Conservation (phyloP, 768 basidiomycete species). For the Lentinula sp. region DNA sequence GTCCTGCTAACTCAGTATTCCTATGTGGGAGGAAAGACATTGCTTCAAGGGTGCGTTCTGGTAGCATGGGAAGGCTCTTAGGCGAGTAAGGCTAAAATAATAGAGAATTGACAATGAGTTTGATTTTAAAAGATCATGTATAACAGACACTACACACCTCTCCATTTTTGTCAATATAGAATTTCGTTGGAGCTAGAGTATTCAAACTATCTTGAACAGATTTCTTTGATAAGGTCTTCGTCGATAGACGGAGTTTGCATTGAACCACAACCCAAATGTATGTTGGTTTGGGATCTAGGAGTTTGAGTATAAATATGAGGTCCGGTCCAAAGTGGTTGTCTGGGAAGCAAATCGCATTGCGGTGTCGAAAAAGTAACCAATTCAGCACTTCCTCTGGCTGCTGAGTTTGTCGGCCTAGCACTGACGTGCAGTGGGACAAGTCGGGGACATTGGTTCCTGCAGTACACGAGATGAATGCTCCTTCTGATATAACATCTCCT, state of each 20-base stretch:
- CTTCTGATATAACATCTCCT: constrained; percentile 18
- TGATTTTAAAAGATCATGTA: background rate
- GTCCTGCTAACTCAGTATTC: background rate
- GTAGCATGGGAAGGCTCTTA: background rate
- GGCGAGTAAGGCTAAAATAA: background rate
- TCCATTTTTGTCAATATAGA: background rate
- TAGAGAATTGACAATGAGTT: background rate
- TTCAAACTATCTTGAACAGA: background rate
- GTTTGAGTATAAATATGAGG: constrained; percentile 30
- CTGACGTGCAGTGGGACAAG: constrained; percentile 27
- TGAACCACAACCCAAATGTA: constrained; percentile 50
- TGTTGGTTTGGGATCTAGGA: constrained; percentile 21
- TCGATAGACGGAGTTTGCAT: constrained; percentile 25
- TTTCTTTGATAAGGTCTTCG: background rate
- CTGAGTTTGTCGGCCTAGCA: constrained; percentile 32
- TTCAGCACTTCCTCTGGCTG: constrained; percentile 22
- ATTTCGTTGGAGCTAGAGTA: background rate
- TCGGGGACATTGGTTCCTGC: constrained; percentile 21
- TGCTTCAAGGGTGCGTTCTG: background rate
- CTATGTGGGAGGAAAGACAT: background rate
- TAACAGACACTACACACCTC: background rate
- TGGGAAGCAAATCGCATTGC: constrained; percentile 35
- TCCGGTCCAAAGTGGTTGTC: constrained; percentile 36
- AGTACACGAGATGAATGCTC: background rate
- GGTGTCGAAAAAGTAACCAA: constrained; percentile 28